phyloP scores from a whole-genome alignment of 345 rosid species.

The Brassica cretica region DNA sequence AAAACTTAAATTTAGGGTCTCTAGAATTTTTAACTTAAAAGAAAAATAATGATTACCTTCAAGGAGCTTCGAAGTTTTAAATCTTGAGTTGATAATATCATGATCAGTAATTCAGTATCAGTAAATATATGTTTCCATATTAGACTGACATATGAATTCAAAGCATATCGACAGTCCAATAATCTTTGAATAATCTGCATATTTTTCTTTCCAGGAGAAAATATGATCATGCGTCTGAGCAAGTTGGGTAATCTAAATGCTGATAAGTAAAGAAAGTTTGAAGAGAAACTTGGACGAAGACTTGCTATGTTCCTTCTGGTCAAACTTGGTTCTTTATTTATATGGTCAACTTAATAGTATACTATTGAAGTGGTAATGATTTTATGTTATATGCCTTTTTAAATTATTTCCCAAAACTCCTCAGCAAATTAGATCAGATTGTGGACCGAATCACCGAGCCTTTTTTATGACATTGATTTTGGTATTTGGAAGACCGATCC shows the following conservation, averaged over 20 bases:
- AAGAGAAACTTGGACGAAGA: background rate
- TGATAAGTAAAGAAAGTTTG: slow-evolving; percentile 8
- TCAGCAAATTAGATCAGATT: background rate
- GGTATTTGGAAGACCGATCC: background rate
- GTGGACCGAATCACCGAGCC: background rate
- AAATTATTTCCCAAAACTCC: background rate
- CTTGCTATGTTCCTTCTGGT: background rate
- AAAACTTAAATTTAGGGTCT: too few relatives aligned
- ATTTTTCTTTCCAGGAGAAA: background rate
- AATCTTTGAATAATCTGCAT: background rate
- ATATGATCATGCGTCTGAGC: background rate
- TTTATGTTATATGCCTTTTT: background rate
- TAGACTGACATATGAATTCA: background rate
- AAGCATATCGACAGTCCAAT: background rate
- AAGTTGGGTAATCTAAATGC: background rate
- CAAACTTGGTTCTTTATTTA: background rate
- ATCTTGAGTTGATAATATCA: too few relatives aligned
- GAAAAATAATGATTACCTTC: too few relatives aligned
- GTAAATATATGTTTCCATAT: background rate
- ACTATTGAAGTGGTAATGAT: background rate
- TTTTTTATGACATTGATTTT: background rate
- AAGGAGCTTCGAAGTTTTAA: too few relatives aligned
- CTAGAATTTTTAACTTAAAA: too few relatives aligned
- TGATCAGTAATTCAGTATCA: too few relatives aligned
- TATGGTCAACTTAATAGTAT: background rate